These are phyloP conservation scores for Penicillium sp. DNA, from an alignment of 2,329 filamentous ascomycete species.

Conservation along the genomic window DNA sequence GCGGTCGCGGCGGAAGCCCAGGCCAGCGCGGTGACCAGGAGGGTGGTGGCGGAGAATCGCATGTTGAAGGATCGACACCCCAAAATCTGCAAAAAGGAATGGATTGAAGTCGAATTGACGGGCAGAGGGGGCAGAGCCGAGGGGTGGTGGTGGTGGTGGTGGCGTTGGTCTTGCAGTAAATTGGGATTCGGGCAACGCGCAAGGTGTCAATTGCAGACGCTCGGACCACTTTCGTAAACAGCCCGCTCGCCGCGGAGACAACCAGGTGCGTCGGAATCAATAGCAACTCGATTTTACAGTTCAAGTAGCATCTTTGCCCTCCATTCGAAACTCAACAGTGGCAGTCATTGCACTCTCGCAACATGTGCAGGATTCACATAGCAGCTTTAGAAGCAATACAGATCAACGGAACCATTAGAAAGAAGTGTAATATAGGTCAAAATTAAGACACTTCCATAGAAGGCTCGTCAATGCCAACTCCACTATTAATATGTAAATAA, in stretches of 20 bases:
- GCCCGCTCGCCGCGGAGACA: not conserved
- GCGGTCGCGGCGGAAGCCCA: slow-evolving; percentile 65
- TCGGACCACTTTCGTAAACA: slow-evolving; percentile 36
- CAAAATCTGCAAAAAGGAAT: not conserved
- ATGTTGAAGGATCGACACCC: slow-evolving; percentile 32
- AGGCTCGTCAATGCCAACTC: slow-evolving; percentile 14
- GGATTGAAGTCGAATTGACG: slow-evolving; percentile 8
- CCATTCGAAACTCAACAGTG: too few relatives aligned
- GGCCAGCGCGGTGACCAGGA: slow-evolving; percentile 56
- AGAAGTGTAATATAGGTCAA: slow-evolving; percentile 4
- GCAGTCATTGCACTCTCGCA: too few relatives aligned
- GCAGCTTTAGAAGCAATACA: not conserved
- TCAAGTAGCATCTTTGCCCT: too few relatives aligned
- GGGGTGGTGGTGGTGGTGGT: not conserved
- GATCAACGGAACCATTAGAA: not conserved
- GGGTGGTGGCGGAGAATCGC: slow-evolving; percentile 43
- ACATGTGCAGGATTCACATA: too few relatives aligned
- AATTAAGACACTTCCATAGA: slow-evolving; percentile 9
- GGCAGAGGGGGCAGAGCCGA: not conserved
- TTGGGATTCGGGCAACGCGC: slow-evolving; percentile 26
- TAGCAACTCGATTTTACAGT: too few relatives aligned
- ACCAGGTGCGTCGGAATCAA: too few relatives aligned
- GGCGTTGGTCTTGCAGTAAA: slow-evolving; percentile 1
- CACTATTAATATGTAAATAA: slow-evolving; percentile 26
- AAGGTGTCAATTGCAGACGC: slow-evolving; percentile 42